Evolutionary conservation across 495 filamentous ascomycete species (phyloP).

Genomic region (Apiosordaria backusii): DNA sequence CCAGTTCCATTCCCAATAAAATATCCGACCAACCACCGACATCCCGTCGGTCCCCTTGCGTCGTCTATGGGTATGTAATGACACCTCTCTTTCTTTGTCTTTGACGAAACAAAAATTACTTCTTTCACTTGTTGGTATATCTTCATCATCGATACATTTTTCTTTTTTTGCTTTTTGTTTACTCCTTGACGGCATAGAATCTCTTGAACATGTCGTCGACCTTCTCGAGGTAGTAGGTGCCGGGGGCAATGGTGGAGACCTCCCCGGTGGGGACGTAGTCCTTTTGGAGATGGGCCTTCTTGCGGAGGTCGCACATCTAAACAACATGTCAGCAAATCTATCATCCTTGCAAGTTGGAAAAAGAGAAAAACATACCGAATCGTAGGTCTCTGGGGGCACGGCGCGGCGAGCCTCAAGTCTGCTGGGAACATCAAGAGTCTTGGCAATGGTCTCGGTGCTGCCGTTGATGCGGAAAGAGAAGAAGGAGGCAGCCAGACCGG

Average conservation of each 20-base stretch:
- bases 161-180: constrained; percentile 29
- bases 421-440: constrained; percentile 76
- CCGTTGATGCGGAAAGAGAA: constrained; percentile 84
- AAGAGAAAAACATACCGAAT: constrained; percentile 53
- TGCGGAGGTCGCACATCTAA: constrained; percentile 88
- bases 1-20: not conserved
- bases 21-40: not conserved
- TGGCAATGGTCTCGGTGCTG: constrained; percentile 67
- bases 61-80: not conserved
- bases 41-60: not conserved
- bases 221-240: constrained; percentile 84
- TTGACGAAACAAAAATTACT: not conserved
- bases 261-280: constrained; percentile 76
- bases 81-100: not conserved
- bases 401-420: constrained; percentile 66
- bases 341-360: not conserved
- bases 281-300: constrained; percentile 93
- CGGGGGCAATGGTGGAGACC: constrained; percentile 68
- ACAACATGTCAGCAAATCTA: constrained; percentile 23
- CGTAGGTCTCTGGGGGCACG: constrained; percentile 81
- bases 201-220: constrained; percentile 96
- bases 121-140: not conserved
- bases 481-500: constrained; percentile 83
- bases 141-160: not conserved
- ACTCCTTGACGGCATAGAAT: constrained; percentile 83